phyloP scores from a whole-genome alignment of 2,329 filamentous ascomycete species.

The Hypoxylon sp. region DNA sequence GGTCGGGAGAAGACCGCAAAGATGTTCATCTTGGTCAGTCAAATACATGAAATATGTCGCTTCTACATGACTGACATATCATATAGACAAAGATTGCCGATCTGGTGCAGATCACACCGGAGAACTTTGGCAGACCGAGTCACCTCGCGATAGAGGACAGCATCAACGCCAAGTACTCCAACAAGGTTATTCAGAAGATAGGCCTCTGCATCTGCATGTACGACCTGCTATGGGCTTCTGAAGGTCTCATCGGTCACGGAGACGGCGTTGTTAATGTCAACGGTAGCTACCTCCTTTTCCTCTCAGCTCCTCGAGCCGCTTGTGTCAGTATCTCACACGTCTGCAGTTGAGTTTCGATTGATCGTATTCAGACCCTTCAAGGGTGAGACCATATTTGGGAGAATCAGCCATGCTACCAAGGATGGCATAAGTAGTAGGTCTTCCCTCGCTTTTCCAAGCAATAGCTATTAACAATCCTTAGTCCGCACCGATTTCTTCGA shows the following conservation, averaged over 20 bases:
- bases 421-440: conserved; percentile 73
- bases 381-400: conserved; percentile 86
- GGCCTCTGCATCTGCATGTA: conserved; percentile 94
- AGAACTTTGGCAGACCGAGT: conserved; percentile 86
- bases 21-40: conserved; percentile 62
- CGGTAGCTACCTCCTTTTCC: conserved; percentile 58
- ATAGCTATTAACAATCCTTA: conserved; percentile 43
- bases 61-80: conserved; percentile 14
- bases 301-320: no score
- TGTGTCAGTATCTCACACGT: conserved; percentile 5
- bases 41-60: neutral
- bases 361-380: conserved; percentile 96
- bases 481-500: conserved; percentile 93
- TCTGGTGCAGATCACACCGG: conserved; percentile 88
- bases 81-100: conserved; percentile 88
- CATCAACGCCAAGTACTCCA: conserved; percentile 96
- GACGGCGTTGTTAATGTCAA: conserved; percentile 94
- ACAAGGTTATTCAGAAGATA: conserved; percentile 89
- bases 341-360: conserved; percentile 85
- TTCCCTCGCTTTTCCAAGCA: neutral
- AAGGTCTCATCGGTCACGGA: conserved; percentile 92
- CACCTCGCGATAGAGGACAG: conserved; percentile 91
- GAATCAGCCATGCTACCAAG: conserved; percentile 77
- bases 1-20: conserved; percentile 3
- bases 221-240: conserved; percentile 86